Percentiles rank a stretch among this genome's conserved stretches.
Conservation (phyloP, 768 basidiomycete species). For the Mycena vulgaris region DNA sequence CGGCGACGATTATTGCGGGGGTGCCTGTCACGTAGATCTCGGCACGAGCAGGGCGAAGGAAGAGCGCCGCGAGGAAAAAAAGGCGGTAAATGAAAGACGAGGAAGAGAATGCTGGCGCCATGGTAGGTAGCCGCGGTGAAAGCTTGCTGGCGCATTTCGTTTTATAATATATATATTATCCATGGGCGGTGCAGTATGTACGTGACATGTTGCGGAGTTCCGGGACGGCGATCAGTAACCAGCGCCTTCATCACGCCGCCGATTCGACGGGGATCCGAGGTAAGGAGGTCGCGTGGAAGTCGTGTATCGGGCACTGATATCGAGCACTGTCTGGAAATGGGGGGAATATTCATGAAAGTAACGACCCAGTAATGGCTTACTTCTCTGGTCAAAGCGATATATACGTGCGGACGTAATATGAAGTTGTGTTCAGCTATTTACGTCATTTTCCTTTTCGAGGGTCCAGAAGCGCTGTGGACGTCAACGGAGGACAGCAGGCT, state of each 20-base stretch:
- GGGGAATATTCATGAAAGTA: too few species aligned
- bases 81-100: slow-evolving; percentile 43
- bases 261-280: slow-evolving; percentile 1
- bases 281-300: too few species aligned
- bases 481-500: too few species aligned
- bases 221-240: background rate
- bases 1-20: background rate
- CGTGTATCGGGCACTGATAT: too few species aligned
- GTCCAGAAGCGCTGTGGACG: too few species aligned
- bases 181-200: background rate
- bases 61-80: background rate
- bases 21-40: background rate
- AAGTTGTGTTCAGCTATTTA: background rate
- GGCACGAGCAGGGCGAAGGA: slow-evolving; percentile 1
- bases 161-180: background rate
- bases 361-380: background rate
- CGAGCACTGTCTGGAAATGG: too few species aligned
- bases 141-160: background rate
- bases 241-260: slow-evolving; percentile 7
- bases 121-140: background rate
- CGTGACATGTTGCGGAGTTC: too few species aligned
- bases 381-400: background rate
- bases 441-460: too few species aligned
- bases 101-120: background rate
- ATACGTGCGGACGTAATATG: background rate